phyloP scores from a whole-genome alignment of 768 basidiomycete genomes.

The Arthromyces matolae region DNA sequence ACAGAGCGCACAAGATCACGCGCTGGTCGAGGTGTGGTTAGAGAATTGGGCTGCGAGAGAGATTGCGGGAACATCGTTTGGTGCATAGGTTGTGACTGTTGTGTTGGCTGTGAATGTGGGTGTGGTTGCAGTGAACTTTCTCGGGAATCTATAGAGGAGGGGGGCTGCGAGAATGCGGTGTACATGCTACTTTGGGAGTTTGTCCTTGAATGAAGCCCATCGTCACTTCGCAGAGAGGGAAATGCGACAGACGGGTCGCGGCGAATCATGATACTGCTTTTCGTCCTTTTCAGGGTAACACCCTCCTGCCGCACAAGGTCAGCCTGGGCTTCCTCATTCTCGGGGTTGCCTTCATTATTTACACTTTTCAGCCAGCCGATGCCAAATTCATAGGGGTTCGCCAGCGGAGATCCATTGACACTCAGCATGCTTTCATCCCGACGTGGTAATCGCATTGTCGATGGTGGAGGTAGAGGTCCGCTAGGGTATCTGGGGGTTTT shows the following conservation, averaged over 20 bases:
- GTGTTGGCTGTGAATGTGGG: conserved; percentile 15
- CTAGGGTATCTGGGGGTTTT: conserved; percentile 54
- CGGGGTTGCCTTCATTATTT: conserved; percentile 33
- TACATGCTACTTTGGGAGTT: conserved; percentile 50
- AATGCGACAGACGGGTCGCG: conserved; percentile 49
- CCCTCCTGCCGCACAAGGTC: conserved; percentile 24
- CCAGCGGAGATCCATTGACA: conserved; percentile 77
- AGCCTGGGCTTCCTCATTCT: conserved; percentile 26
- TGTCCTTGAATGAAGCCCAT: conserved; percentile 40
- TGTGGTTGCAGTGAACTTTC: conserved; percentile 34
- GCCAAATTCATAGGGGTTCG: conserved; percentile 72
- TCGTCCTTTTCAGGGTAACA: conserved; percentile 41
- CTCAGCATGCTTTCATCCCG: conserved; percentile 78
- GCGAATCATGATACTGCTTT: conserved; percentile 60
- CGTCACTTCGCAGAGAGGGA: conserved; percentile 22
- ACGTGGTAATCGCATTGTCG: conserved; percentile 58
- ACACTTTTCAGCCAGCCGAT: conserved; percentile 52
- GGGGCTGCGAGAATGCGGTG: conserved; percentile 33
- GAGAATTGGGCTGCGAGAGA: conserved; percentile 22
- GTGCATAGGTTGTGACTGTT: conserved; percentile 17
- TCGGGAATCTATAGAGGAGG: conserved; percentile 40
- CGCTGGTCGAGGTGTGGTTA: conserved; percentile 34
- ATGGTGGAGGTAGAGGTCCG: conserved; percentile 28
- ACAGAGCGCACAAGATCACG: conserved; percentile 33
- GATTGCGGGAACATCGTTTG: conserved; percentile 23